Evolutionary conservation across 768 basidiomycete genomes (phyloP), one percentile per base, ranked within the genome.

Genomic region (Amanita molliuscula): DNA sequence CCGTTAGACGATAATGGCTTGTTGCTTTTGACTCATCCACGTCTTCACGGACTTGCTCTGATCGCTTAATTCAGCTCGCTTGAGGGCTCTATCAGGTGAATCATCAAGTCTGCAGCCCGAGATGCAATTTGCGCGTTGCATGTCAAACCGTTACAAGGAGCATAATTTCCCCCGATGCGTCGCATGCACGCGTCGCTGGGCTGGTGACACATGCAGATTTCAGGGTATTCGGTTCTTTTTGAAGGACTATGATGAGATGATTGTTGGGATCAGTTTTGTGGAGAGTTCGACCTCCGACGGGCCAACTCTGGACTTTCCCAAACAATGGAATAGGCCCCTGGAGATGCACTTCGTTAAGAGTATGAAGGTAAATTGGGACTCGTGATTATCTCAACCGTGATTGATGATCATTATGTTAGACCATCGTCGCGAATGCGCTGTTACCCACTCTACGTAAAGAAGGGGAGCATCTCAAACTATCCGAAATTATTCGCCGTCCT

Each of bases 201-300:
- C 86, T 0, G 87, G 88, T 35, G 88, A 90, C 61, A 88, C 86
- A 2, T 90, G 88, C 60, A 81, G 88, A 21, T 90, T 90, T 65
- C 88, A 89, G 62, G 79, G 80, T n/a, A 84, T 90, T 55, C 78
- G 88, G 16, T 85, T 79, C 60, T 83, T 90, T 64, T 68, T 85
- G 58, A 80, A 83, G 54, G 79, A 86, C 53, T 54, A 64, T 35
- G 69, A 79, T 35, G 65, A 74, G 53, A 73, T 75, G 37, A 76
- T 87, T 42, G 71, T 78, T 40, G 83, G 79, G 18, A 76, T 86
- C 47, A 79, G 80, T 56, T 90, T 88, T 56, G 75, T 79, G 29
- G 82, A 84, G 64, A 75, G 72, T 53, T 76, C 77, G 53, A 76
- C 75, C 51, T 66, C 74, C 2, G 79, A 81, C 54, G 65, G 71